Base-by-base conservation (phyloP, 192 early-diverging fungal species). In the Coemansia sp. region DNA sequence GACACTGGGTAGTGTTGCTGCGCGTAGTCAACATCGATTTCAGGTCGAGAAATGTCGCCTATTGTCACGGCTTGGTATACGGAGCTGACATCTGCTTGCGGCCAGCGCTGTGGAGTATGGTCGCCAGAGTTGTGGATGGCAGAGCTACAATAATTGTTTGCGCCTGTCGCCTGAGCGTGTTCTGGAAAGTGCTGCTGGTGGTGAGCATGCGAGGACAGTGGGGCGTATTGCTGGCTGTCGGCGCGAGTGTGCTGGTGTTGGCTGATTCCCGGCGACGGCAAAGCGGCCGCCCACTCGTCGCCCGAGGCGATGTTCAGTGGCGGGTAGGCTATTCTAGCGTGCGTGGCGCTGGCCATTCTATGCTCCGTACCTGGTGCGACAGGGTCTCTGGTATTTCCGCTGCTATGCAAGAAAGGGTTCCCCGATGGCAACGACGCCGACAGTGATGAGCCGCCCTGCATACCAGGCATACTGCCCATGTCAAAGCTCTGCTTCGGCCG, bases 1-100 rank as follows among this genome's bases (percentile, higher is more conserved):
- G 75, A 83, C 21, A 77, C 69, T 1, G 80, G 72, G 29, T 82
- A 75, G 36, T 58, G 8, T 51, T 77, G 8, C 63, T 77, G 80
- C 21, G 71, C 39, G 27, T 53, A 6, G 42, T 50, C 60, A 7
- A 59, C 10, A 23, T 27, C 38, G 19, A 27, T 4, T 25, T 29
- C 48, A 15, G 50, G 6, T n/a, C 66, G 61, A 31, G 50, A 14
- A n/a, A 21, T 11, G n/a, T 61, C 48, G 12, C 51, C 69, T 45
- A 74, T 62, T 6, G 72, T 19, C 21, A 73, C 62, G 1, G 75
- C 25, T 34, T 82, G 80, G 19, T 82, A 70, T 7, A 44, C 45
- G 34, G 59, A 61, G 59, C 21, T 1, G 27, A 34, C 7, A 36
- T 11, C 31, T 17, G 42, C 14, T 19, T 62, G 60, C 34, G 27